Base-by-base conservation (phyloP, 352 stramenopile species). In the Thraustotheca clavata region DNA sequence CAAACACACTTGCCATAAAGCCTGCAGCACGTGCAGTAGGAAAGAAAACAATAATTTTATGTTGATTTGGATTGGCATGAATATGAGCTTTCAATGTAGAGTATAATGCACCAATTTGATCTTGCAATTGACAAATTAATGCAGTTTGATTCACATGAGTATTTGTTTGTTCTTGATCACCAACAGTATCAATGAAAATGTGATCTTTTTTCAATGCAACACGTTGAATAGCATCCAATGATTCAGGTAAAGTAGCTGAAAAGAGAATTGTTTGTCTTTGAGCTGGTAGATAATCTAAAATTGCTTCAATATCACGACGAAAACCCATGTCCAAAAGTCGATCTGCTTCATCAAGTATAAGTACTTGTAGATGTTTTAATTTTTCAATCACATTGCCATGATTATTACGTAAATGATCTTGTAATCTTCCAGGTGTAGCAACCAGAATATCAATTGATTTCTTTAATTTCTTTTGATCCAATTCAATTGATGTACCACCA, bases 41-140 rank as follows among this genome's bases (percentile, higher is more conserved):
- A 73, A 96, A 95, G 74, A 99, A 98, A 8, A 97, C 79, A 60
- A 99, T 91, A 27, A 98, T 78, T 81, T 98, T 98, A 83, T 96
- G 97, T 22, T 26, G 41, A 67, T 90, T 72, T 24, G 67, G 60
- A 9, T 72, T 67, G 54, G 81, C 75, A 9, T 55, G 66, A 46
- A 83, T 94, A 69, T 96, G 79, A 40, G 89, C 78, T 18, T 79
- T 52, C 31, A 98, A 77, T 22, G 86, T 63, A 9, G 67, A 43
- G 62, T 91, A 82, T 26, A 97, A 71, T 20, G 79, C 79, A 1
- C 70, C 50, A 24, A 97, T 76, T 54, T 92, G 75, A 20, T 90
- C 67, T 48, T 87, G 70, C 46, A 93, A 73, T 22, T 69, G 63
- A 50, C 79, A 88, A 11, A 95, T 76, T 16, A 94, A 70, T 39